These are phyloP conservation scores for Erysimum cheiranthoides DNA, from an alignment of 345 rosid genomes.

Conservation along the genomic window DNA sequence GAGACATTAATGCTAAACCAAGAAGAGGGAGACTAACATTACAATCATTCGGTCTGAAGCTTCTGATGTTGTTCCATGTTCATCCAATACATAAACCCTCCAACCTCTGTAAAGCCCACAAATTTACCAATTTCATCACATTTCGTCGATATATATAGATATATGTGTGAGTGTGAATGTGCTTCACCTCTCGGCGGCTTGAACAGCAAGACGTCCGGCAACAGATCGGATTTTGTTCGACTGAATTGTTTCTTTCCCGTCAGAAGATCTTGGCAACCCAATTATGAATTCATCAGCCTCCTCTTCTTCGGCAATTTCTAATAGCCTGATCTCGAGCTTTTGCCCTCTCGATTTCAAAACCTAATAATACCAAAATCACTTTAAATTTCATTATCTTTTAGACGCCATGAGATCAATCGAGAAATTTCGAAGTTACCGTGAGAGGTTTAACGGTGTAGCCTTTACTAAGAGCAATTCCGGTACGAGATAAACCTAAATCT, in stretches of 20 bases:
- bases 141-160: neutral
- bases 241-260: constrained; percentile 81
- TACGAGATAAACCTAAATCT: constrained; percentile 79
- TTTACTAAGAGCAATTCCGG: constrained; percentile 85
- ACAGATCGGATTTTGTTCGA: constrained; percentile 85
- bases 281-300: constrained; percentile 86
- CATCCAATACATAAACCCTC: constrained; percentile 91
- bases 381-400: constrained; percentile 9
- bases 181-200: constrained; percentile 75
- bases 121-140: constrained; percentile 16
- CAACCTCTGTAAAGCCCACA: constrained; percentile 63
- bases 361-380: constrained; percentile 42
- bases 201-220: constrained; percentile 77
- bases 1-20: constrained; percentile 2
- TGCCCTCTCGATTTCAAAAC: constrained; percentile 81
- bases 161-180: neutral
- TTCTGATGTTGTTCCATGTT: constrained; percentile 80
- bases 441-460: constrained; percentile 81
- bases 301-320: constrained; percentile 77
- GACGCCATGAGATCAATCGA: neutral
- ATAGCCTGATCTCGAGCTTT: constrained; percentile 69
- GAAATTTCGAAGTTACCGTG: constrained; percentile 50
- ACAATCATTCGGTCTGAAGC: constrained; percentile 73
- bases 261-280: constrained; percentile 82
- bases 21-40: constrained; percentile 52